Percentiles rank a stretch among this genome's conserved stretches.
These are phyloP conservation scores for Colletotrichum aenigma DNA, from an alignment of 2,329 filamentous ascomycete genomes.

Conservation along the genomic window DNA sequence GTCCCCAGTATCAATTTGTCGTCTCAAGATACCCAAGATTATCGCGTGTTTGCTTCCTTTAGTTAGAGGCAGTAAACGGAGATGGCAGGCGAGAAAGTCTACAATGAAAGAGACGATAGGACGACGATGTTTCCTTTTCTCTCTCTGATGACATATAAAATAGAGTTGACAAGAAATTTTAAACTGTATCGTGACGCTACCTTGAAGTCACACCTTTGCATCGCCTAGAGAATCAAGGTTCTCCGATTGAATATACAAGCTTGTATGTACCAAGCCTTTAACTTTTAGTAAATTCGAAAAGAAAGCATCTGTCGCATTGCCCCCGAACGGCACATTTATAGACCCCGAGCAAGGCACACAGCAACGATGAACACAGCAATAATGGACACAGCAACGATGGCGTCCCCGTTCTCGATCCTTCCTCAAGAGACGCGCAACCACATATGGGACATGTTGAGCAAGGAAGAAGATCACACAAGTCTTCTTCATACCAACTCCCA, in stretches of 20 bases:
- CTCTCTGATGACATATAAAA: not conserved
- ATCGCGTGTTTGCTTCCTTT: not conserved
- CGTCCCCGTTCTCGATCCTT: not conserved
- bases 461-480: not conserved
- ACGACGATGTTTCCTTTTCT: not conserved
- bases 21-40: not conserved
- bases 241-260: not conserved
- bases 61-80: not conserved
- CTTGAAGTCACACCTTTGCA: not conserved
- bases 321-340: not conserved
- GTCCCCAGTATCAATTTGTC: not conserved
- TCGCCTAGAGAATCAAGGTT: not conserved
- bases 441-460: not conserved
- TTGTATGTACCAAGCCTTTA: not conserved
- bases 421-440: not conserved
- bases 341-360: not conserved
- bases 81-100: not conserved
- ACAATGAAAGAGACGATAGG: fast-evolving
- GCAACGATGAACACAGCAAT: not conserved
- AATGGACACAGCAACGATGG: not conserved
- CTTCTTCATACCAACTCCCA: not conserved
- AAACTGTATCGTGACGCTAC: not conserved
- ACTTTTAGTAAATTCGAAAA: not conserved
- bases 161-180: not conserved
- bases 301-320: not conserved